phyloP scores from a whole-genome alignment of 2,329 filamentous ascomycete species.

The Xylaria polymorpha region DNA sequence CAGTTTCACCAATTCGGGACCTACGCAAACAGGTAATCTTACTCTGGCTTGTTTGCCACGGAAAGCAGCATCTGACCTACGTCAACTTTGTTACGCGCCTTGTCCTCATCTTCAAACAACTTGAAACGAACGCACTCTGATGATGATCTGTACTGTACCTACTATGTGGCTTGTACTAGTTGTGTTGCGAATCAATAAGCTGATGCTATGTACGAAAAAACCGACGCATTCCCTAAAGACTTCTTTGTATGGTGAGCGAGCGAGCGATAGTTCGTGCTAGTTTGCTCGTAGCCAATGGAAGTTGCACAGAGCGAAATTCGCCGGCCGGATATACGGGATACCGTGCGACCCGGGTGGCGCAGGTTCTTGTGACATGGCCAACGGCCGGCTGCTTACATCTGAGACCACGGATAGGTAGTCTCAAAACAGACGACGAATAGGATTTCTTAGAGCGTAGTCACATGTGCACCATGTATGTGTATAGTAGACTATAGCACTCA shows the following conservation, averaged over 20 bases:
- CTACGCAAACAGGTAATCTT: background rate
- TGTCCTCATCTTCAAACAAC: conserved; percentile 1
- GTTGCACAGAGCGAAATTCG: background rate
- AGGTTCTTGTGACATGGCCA: conserved; percentile 15
- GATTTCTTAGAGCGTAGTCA: background rate
- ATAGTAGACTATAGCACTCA: conserved; percentile 1
- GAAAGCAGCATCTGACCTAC: conserved; percentile 11
- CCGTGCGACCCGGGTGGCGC: conserved; percentile 20
- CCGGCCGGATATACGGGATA: conserved; percentile 8
- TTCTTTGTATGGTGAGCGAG: background rate
- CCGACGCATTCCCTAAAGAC: background rate
- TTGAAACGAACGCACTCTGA: background rate
- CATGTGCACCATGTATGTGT: background rate
- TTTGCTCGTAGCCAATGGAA: conserved; percentile 4
- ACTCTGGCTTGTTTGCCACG: conserved; percentile 19
- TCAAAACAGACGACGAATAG: background rate
- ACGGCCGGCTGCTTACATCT: conserved; percentile 16
- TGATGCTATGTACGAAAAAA: background rate
- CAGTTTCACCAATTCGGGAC: conserved; percentile 22
- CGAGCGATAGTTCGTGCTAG: background rate
- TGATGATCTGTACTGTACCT: no score
- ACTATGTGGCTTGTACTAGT: background rate
- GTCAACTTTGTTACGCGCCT: background rate
- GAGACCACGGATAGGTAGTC: conserved; percentile 3
- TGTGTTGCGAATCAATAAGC: background rate